Base-by-base conservation (phyloP, 2,329 filamentous ascomycete species). In the Xylariales sp. region DNA sequence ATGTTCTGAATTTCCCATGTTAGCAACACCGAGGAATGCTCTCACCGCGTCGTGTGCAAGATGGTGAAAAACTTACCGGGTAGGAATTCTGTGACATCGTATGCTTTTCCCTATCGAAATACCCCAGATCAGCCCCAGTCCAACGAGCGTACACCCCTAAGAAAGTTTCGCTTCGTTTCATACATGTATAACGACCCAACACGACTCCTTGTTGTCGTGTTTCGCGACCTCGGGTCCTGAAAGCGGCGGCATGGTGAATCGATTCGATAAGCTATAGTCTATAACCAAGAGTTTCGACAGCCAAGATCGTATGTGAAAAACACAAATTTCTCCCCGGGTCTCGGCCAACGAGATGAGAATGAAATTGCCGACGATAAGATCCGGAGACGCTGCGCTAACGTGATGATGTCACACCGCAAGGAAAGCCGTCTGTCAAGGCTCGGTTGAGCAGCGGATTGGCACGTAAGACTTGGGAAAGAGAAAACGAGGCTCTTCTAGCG, bases 31-130 rank as follows among this genome's bases (percentile, higher is more conserved):
- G 5, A n/a, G n/a, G n/a, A 34, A 14, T 2, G 5, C 32, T 46
- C 8, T 5, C 50, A 3, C 36, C 41, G 30, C 36, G 34, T 9
- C 48, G 28, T 36, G 9, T 49, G 12, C 45, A 3, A 12, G 57
- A 45, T 28, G 34, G n/a, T 14, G 63, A 5, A 2, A 59, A 18
- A 62, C 63, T 34, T 30, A 77, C 90, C 90, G 62, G 92, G 91
- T n/a, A 97, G 81, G 79, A 96, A 96, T 50, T 94, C 92, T 3
- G 93, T 97, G 66, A 97, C 93, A 84, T 97, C 93, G 82, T 97
- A 97, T 65, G 90, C 93, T 81, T 92, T 92, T 68, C 93, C 88
- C 85, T 90, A 70, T 28, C 10, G 3, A 52, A 46, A 53, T 14
- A 50, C 2, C 23, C 32, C 39, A 56, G 0, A 49, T 65, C 34